These are phyloP conservation scores for Clitopilus hobsonii DNA, from an alignment of 768 basidiomycete species.

Conservation along the genomic window DNA sequence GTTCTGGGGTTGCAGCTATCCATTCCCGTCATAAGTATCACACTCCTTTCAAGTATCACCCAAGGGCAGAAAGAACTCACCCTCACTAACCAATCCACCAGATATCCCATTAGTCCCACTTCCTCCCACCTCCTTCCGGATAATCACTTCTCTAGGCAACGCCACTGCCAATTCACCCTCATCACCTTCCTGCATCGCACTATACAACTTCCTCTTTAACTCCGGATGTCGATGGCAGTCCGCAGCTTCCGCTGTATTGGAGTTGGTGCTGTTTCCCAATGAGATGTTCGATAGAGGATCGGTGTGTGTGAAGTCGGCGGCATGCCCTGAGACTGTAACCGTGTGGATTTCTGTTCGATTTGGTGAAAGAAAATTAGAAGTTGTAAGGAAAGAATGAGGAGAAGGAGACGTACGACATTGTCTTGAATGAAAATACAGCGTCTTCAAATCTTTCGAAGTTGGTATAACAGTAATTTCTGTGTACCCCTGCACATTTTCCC, in stretches of 20 bases:
- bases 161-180: constrained; percentile 94
- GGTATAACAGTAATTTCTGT: constrained; percentile 91
- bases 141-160: constrained; percentile 67
- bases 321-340: constrained; percentile 66
- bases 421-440: constrained; percentile 83
- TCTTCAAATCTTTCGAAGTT: constrained; percentile 69
- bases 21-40: neutral
- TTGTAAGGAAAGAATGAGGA: constrained; percentile 11
- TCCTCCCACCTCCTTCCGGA: constrained; percentile 39
- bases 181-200: constrained; percentile 85
- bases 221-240: constrained; percentile 91
- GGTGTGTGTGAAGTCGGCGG: constrained; percentile 73
- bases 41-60: neutral
- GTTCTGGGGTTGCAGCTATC: constrained; percentile 76
- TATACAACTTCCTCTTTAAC: constrained; percentile 87
- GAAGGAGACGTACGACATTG: constrained; percentile 66
- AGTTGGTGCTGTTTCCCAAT: constrained; percentile 47
- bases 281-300: constrained; percentile 69
- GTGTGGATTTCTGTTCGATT: constrained; percentile 56
- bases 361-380: no score
- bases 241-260: constrained; percentile 48
- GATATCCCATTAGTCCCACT: constrained; percentile 32
- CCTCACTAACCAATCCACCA: constrained; percentile 49
- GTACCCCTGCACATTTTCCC: constrained; percentile 60
- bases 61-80: constrained; percentile 27